Evolutionary conservation across 2,329 filamentous ascomycete species (phyloP).

Genomic region (Seiridium unicorne): DNA sequence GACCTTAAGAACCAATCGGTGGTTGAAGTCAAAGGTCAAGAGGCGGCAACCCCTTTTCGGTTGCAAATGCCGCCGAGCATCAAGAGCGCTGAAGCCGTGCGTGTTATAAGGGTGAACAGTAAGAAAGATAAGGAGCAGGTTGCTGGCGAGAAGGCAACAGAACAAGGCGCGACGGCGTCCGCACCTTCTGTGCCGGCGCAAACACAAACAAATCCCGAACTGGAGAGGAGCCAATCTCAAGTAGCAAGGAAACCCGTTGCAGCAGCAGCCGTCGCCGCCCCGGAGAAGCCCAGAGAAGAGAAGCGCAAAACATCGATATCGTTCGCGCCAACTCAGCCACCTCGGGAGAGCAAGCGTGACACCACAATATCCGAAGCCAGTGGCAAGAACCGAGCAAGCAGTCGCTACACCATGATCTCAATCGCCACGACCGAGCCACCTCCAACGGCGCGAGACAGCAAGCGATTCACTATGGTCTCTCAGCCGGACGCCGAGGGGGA

Average conservation of each 20-base stretch:
- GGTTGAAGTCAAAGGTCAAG: constrained; percentile 15
- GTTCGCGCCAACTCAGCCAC: not conserved
- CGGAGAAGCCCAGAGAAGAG: not conserved
- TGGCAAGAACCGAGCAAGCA: constrained; percentile 6
- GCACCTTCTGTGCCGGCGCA: not conserved
- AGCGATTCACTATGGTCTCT: constrained; percentile 8
- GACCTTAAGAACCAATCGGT: constrained; percentile 3
- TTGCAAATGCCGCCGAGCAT: constrained; percentile 25
- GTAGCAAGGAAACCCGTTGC: not conserved
- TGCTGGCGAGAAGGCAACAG: not conserved
- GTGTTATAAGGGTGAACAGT: constrained; percentile 26
- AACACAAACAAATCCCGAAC: not conserved
- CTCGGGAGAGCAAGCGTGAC: not conserved
- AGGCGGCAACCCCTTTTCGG: constrained; percentile 20
- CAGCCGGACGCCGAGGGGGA: constrained; percentile 7
- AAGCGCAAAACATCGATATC: not conserved
- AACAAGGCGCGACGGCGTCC: not conserved
- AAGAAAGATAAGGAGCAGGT: constrained; percentile 13
- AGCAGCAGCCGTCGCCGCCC: not conserved
- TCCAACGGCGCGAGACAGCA: constrained; percentile 8
- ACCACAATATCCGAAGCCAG: not conserved
- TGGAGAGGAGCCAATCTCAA: not conserved
- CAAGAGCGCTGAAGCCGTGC: constrained; percentile 24
- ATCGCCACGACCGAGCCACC: not conserved
- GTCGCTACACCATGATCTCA: constrained; percentile 4